Evolutionary conservation across 495 filamentous ascomycete genomes (phyloP).

Genomic region (Aspergillus egyptiacus): DNA sequence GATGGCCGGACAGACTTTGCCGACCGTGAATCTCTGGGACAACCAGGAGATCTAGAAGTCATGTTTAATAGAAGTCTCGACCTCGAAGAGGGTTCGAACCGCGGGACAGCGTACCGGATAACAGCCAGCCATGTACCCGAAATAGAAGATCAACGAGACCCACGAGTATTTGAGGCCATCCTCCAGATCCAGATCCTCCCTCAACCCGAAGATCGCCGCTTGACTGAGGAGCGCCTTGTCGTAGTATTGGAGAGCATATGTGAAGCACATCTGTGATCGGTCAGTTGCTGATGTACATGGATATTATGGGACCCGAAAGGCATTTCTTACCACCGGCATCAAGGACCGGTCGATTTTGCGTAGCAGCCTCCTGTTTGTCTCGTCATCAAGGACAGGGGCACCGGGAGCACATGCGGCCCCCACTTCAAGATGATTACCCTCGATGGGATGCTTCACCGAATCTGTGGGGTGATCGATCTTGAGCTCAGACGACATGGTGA

Average conservation of each 20-base stretch:
- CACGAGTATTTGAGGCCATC: constrained; percentile 10
- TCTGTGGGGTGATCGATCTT: too few relatives aligned
- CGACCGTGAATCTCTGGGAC: constrained; percentile 9
- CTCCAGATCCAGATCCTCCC: constrained; percentile 5
- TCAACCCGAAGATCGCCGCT: constrained; percentile 11
- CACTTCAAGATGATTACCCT: neutral
- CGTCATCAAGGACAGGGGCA: constrained; percentile 3
- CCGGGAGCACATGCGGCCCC: too few relatives aligned
- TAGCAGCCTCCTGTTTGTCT: constrained; percentile 10
- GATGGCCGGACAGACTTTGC: constrained; percentile 9
- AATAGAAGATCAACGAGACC: constrained; percentile 13
- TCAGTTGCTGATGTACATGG: neutral
- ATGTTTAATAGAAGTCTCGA: too few relatives aligned
- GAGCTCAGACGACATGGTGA: neutral
- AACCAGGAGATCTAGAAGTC: constrained; percentile 13
- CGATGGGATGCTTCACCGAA: neutral
- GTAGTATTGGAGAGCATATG: constrained; percentile 11
- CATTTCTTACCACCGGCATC: constrained; percentile 12
- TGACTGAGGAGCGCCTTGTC: constrained; percentile 12
- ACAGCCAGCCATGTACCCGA: constrained; percentile 9
- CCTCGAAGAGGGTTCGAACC: too few relatives aligned
- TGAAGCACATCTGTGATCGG: constrained; percentile 7
- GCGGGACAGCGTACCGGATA: constrained; percentile 3
- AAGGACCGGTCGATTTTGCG: constrained; percentile 11
- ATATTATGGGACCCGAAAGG: too few relatives aligned